A percentile compares a stretch with the other conserved stretches of the same genome.
Conservation (phyloP, 2,329 filamentous ascomycete species). For the Pyrenophora teres region DNA sequence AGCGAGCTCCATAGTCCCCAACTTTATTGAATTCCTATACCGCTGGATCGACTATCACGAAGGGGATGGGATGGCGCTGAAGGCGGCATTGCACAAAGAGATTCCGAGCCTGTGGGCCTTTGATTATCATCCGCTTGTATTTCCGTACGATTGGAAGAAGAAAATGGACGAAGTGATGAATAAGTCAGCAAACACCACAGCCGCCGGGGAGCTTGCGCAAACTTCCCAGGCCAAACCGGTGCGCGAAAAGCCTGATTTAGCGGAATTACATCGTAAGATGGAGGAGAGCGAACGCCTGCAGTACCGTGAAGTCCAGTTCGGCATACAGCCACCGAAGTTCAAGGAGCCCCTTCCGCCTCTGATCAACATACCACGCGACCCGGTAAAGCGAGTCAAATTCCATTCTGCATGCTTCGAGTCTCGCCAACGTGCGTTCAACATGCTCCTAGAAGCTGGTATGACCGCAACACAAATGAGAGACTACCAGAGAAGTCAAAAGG, state of each 20-base stretch:
- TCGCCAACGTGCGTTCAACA: slow-evolving; percentile 35
- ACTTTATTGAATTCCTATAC: slow-evolving; percentile 44
- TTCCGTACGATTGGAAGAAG: slow-evolving; percentile 17
- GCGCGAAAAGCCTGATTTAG: slow-evolving; percentile 33
- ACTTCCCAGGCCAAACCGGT: slow-evolving; percentile 25
- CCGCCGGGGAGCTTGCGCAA: slow-evolving; percentile 18
- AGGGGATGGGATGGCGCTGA: slow-evolving; percentile 39
- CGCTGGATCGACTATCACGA: slow-evolving; percentile 40
- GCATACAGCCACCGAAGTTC: slow-evolving; percentile 33
- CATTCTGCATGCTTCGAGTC: slow-evolving; percentile 41
- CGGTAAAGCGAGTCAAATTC: slow-evolving; percentile 27
- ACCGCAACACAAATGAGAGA: slow-evolving; percentile 34
- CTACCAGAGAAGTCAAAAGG: slow-evolving; percentile 31
- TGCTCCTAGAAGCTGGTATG: slow-evolving; percentile 40
- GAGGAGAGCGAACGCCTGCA: slow-evolving; percentile 39
- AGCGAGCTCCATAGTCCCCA: slow-evolving; percentile 34
- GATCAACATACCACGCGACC: slow-evolving; percentile 39
- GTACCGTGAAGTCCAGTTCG: slow-evolving; percentile 41
- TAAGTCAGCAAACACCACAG: neutral
- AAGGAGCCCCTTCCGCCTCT: slow-evolving; percentile 32
- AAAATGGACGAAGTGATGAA: slow-evolving; percentile 6
- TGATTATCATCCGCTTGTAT: slow-evolving; percentile 35
- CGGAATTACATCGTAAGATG: slow-evolving; percentile 25
- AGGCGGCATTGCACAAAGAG: slow-evolving; percentile 38
- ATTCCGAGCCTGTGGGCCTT: slow-evolving; percentile 45